Conservation (phyloP, 2,329 filamentous ascomycete species). For the Hymenoscyphus infarciens region DNA sequence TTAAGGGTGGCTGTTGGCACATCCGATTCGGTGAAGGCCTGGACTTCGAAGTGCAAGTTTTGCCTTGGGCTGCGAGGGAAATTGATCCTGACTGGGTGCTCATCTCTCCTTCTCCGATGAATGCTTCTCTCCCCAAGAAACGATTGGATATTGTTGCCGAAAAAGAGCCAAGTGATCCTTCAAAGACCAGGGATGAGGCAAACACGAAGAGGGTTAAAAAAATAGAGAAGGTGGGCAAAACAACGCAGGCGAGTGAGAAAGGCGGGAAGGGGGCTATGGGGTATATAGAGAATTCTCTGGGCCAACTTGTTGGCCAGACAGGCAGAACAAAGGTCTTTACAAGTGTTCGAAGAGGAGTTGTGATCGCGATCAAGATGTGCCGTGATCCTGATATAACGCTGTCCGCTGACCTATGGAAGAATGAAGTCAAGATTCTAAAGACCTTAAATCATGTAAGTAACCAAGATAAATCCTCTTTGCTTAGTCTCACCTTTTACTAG, state of each 20-base stretch:
- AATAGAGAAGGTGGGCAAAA: not conserved
- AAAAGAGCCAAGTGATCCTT: not conserved
- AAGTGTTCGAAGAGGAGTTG: too few species aligned
- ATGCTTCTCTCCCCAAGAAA: not conserved
- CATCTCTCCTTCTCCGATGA: not conserved
- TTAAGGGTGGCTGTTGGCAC: not conserved
- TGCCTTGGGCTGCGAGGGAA: not conserved
- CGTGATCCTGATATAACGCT: too few species aligned
- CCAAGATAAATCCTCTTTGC: not conserved
- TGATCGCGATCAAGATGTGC: too few species aligned
- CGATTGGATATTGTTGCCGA: not conserved
- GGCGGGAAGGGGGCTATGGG: not conserved
- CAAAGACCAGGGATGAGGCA: not conserved
- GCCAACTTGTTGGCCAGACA: not conserved
- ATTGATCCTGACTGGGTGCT: not conserved
- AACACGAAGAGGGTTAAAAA: slow-evolving; percentile 3
- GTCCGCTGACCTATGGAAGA: too few species aligned
- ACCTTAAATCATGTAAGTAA: slow-evolving; percentile 1
- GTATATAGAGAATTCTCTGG: not conserved
- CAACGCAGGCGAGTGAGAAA: not conserved
- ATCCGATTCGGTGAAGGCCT: not conserved
- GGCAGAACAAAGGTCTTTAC: too few species aligned
- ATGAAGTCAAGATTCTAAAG: not conserved
- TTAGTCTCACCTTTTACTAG: slow-evolving; percentile 12
- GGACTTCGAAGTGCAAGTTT: not conserved